Evolutionary conservation across 2,329 filamentous ascomycete species (phyloP).

Genomic region (Pseudogymnoascus destructans): DNA sequence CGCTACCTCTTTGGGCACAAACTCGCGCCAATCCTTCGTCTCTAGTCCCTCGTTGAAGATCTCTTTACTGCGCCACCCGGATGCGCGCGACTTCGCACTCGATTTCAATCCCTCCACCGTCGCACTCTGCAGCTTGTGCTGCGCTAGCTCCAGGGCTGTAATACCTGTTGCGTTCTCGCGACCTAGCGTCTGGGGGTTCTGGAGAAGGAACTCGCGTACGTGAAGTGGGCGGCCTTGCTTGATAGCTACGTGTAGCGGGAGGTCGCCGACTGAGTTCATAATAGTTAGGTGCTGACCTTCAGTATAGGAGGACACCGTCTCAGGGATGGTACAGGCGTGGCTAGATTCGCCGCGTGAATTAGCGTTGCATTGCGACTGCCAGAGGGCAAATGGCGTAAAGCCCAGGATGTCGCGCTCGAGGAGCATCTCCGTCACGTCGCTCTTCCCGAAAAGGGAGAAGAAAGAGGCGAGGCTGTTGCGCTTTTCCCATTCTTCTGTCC

Average conservation of each 20-base stretch:
- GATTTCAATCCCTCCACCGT: slow-evolving; percentile 4
- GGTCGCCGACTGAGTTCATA: slow-evolving; percentile 52
- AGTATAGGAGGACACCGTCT: slow-evolving; percentile 41
- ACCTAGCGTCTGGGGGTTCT: slow-evolving; percentile 23
- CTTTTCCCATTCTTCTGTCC: slow-evolving; percentile 5
- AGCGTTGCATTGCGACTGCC: slow-evolving; percentile 39
- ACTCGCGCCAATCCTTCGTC: slow-evolving; percentile 1
- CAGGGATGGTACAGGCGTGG: slow-evolving; percentile 31
- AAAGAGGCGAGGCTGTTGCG: slow-evolving; percentile 33
- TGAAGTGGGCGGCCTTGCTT: slow-evolving; percentile 30
- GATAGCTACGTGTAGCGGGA: slow-evolving; percentile 46
- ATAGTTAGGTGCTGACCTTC: slow-evolving; percentile 42
- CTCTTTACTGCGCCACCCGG: not conserved
- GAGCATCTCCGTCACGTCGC: slow-evolving; percentile 44
- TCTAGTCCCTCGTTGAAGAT: not conserved
- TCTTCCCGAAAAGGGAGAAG: slow-evolving; percentile 43
- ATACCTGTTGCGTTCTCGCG: slow-evolving; percentile 66
- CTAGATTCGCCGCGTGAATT: not conserved
- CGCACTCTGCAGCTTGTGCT: slow-evolving; percentile 9
- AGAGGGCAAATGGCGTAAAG: slow-evolving; percentile 50
- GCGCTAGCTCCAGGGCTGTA: slow-evolving; percentile 55
- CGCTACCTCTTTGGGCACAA: slow-evolving; percentile 6
- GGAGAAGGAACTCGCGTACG: not conserved
- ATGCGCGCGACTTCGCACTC: not conserved
- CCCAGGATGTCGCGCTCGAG: slow-evolving; percentile 40